phyloP scores from a whole-genome alignment of 805 yeast genomes.

The Isabelozyma heimii region DNA sequence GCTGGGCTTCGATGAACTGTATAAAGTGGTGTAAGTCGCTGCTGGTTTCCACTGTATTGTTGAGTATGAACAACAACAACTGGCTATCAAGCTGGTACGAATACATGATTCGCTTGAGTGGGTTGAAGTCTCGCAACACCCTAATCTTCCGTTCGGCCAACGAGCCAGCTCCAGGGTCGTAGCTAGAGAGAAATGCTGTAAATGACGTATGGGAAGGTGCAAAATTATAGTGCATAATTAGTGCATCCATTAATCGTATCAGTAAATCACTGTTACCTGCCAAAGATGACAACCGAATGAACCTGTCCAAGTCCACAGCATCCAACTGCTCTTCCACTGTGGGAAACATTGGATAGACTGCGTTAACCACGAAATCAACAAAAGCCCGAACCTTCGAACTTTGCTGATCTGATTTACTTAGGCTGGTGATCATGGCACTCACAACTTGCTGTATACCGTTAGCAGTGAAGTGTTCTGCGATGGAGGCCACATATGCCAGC shows the following conservation, averaged over 20 bases:
- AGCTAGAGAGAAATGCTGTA: slow-evolving; percentile 7
- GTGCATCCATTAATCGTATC: slow-evolving; percentile 7
- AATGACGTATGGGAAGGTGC: slow-evolving; percentile 24
- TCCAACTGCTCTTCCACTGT: slow-evolving; percentile 10
- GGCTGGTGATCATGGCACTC: slow-evolving; percentile 9
- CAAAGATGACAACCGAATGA: slow-evolving; percentile 17
- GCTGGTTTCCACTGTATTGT: slow-evolving; percentile 15
- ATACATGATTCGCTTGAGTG: slow-evolving; percentile 26
- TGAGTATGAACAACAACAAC: slow-evolving; percentile 18
- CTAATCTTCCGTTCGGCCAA: not conserved
- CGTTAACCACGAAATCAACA: slow-evolving; percentile 6
- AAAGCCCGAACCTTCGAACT: slow-evolving; percentile 7
- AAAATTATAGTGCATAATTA: slow-evolving; percentile 8
- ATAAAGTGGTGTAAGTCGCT: slow-evolving; percentile 28
- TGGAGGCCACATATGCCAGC: slow-evolving; percentile 8
- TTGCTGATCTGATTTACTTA: slow-evolving; percentile 1
- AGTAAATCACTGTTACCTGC: slow-evolving; percentile 13
- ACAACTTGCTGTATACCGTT: slow-evolving; percentile 10
- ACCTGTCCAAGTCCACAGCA: slow-evolving; percentile 18
- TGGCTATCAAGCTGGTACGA: slow-evolving; percentile 15
- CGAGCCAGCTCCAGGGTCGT: slow-evolving; percentile 1
- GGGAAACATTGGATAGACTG: slow-evolving; percentile 10
- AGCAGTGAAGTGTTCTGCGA: slow-evolving; percentile 8
- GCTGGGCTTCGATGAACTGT: slow-evolving; percentile 11
- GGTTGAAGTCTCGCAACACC: slow-evolving; percentile 17